Conservation (phyloP, 768 basidiomycete genomes). For the Kwoniella botswanensis region DNA sequence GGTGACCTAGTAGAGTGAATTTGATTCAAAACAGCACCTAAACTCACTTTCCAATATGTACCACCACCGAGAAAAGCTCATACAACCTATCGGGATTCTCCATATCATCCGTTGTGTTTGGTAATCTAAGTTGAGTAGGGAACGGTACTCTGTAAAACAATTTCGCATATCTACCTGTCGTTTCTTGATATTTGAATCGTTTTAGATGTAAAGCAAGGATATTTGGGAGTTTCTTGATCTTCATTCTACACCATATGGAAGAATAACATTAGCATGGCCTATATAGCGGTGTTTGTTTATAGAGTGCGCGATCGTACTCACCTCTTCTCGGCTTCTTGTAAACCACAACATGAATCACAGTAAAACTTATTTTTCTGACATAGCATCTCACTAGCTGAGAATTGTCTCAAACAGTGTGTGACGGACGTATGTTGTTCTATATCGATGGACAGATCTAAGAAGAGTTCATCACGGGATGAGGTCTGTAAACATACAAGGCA, state of each 20-base stretch:
- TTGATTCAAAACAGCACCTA: background rate
- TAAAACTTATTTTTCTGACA: conserved; percentile 98
- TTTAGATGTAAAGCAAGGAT: conserved; percentile 94
- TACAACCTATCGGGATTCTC: conserved; percentile 90
- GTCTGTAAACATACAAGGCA: conserved; percentile 62
- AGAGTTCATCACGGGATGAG: conserved; percentile 89
- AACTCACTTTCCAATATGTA: conserved; percentile 97
- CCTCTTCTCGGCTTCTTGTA: conserved; percentile 99
- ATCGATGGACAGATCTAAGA: conserved; percentile 98
- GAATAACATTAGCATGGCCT: background rate
- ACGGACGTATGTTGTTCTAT: conserved; percentile 98
- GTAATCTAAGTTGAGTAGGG: conserved; percentile 89
- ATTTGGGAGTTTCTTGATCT: conserved; percentile 95
- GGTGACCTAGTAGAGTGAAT: background rate
- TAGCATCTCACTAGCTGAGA: conserved; percentile 97
- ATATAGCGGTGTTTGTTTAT: background rate
- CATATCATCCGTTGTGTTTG: conserved; percentile 95
- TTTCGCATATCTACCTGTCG: conserved; percentile 86
- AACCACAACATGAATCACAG: conserved; percentile 93
- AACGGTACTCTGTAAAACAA: conserved; percentile 96
- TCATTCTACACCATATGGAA: conserved; percentile 73
- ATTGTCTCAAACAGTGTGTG: conserved; percentile 92
- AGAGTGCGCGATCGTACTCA: conserved; percentile 57
- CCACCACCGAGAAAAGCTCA: conserved; percentile 92
- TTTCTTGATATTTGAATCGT: conserved; percentile 98